Percentiles rank a stretch among this genome's conserved stretches.
Evolutionary conservation across 305 asterid species (phyloP).

Genomic region (Fraxinus ornus): DNA sequence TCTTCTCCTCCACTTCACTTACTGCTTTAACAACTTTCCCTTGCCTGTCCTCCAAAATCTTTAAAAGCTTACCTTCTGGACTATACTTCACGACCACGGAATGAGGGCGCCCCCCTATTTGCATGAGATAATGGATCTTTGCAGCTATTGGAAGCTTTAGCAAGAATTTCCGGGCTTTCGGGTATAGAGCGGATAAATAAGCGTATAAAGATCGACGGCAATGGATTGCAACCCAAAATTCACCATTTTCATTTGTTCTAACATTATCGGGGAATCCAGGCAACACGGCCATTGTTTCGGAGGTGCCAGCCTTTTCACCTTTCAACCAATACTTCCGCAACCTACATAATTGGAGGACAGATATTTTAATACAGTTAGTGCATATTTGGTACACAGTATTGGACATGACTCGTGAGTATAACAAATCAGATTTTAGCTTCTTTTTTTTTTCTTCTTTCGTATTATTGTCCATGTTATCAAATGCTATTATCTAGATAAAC

Average conservation of each 20-base stretch:
- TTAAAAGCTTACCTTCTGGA: too few relatives aligned
- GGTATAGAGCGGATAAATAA: slow-evolving; percentile 43
- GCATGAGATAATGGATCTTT: slow-evolving; percentile 48
- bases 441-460: not conserved
- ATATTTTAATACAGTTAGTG: not conserved
- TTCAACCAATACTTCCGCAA: slow-evolving; percentile 76
- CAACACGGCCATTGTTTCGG: slow-evolving; percentile 60
- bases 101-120: too few relatives aligned
- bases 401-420: not conserved
- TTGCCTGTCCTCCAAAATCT: too few relatives aligned
- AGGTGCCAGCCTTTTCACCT: slow-evolving; percentile 67
- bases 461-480: not conserved
- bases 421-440: not conserved
- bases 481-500: not conserved
- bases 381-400: not conserved
- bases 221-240: slow-evolving; percentile 91
- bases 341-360: slow-evolving; percentile 34
- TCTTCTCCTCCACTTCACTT: slow-evolving; percentile 21
- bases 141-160: slow-evolving; percentile 78
- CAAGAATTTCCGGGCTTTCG: slow-evolving; percentile 48
- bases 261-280: slow-evolving; percentile 89
- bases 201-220: slow-evolving; percentile 60
- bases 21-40: too few relatives aligned
- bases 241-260: slow-evolving; percentile 73
- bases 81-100: too few relatives aligned